phyloP scores from a whole-genome alignment of 805 yeast species.

The Wickerhamomyces strasburgensis region DNA sequence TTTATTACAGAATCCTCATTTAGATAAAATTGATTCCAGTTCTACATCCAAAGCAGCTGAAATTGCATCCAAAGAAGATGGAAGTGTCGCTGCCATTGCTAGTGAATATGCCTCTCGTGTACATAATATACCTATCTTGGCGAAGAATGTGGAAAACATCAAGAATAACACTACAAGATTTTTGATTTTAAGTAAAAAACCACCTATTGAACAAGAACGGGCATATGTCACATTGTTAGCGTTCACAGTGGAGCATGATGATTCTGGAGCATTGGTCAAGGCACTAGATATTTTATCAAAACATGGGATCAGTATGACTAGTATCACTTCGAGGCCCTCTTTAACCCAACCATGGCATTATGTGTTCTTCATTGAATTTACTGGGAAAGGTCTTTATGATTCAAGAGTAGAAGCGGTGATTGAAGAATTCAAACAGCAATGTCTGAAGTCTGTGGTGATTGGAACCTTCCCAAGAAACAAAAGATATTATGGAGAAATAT shows the following conservation, averaged over 20 bases:
- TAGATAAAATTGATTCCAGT: constrained; percentile 55
- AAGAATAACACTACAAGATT: constrained; percentile 82
- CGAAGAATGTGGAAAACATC: constrained; percentile 62
- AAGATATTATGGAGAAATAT: constrained; percentile 13
- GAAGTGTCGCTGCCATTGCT: constrained; percentile 63
- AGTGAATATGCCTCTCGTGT: constrained; percentile 61
- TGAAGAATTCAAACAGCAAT: constrained; percentile 36
- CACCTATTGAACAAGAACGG: constrained; percentile 5
- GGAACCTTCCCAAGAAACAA: constrained; percentile 14
- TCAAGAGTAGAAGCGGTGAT: constrained; percentile 32
- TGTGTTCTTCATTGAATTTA: constrained; percentile 72
- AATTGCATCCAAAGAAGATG: constrained; percentile 40
- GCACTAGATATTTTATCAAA: constrained; percentile 55
- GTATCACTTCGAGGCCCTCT: constrained; percentile 77
- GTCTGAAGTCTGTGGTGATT: constrained; percentile 48
- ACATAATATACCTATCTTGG: constrained; percentile 51
- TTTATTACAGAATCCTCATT: constrained; percentile 32
- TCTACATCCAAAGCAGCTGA: constrained; percentile 88
- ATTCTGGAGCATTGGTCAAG: constrained; percentile 70
- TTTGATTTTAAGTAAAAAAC: constrained; percentile 49
- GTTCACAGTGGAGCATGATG: constrained; percentile 58
- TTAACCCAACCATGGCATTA: constrained; percentile 69
- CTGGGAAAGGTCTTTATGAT: constrained; percentile 35
- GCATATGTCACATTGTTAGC: constrained; percentile 48
- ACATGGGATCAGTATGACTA: constrained; percentile 56